Evolutionary conservation across 2,329 filamentous ascomycete genomes (phyloP), one percentile per base, ranked within the genome.

Genomic region (Onygena corvina): DNA sequence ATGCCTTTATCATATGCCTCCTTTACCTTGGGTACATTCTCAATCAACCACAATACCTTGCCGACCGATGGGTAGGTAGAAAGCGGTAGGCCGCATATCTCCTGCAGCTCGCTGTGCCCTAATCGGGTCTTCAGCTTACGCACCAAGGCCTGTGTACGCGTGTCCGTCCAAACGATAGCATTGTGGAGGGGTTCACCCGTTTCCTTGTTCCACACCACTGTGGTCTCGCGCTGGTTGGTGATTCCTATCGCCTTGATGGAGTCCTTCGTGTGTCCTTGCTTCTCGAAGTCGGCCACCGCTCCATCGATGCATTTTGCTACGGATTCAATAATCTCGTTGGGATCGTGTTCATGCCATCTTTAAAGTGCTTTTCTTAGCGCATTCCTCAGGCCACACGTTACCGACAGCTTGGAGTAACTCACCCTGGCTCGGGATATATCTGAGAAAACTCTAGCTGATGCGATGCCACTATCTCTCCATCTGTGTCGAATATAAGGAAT

Each of bases 291-390:
- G 60, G 80, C 76, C 52, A 84, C 78, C 0, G 86, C 86, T 54
- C 79, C 77, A 57, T 87, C 82, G 58, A 94, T 88, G 67, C 88
- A 94, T 54, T 76, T 75, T 60, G 86, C 77, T 31, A 90, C 86
- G 1, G 86, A 84, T 48, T 72, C 69, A 40, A 93, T 73, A 47
- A 94, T 77, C 61, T 87, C 85, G 42, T 79, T 68, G 2, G 88
- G 86, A 59, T 93, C 83, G 62, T 94, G 88, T 64, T 94, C 88
- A 64, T 94, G 86, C 86, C 86, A 93, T 65, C 84, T 89, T 62
- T 21, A 48, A 23, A 31, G 47, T 21, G 38, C 18, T 25, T 23
- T 14, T 2, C 25, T 46, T 46, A 42, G 38, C 21, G 14, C 20
- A 25, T 14, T 27, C 23, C n/a, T 2, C 3, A 7, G n/a, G 8